Conservation (phyloP, 2,329 filamentous ascomycete genomes). For the Monilinia vaccinii-corymbosi region DNA sequence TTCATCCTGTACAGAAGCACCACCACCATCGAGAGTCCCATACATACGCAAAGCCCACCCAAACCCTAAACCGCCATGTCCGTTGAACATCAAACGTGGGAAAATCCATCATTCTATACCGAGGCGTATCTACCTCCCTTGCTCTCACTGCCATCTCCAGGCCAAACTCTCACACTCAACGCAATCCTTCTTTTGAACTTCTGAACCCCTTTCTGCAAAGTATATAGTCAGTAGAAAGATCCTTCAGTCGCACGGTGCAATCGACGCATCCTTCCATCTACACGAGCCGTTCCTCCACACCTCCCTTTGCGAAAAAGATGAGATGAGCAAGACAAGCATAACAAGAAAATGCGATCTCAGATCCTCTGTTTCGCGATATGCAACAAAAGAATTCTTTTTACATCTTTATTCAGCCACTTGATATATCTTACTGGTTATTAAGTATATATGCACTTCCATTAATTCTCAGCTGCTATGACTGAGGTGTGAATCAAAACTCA, state of each 20-base stretch:
- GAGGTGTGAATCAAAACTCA: background rate
- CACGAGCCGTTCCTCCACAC: background rate
- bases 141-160: background rate
- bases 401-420: background rate
- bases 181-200: background rate
- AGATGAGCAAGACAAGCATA: background rate
- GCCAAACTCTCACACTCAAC: background rate
- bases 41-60: background rate
- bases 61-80: background rate
- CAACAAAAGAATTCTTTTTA: background rate
- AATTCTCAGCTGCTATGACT: background rate
- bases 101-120: background rate
- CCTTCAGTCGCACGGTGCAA: background rate
- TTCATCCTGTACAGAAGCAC: background rate
- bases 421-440: background rate
- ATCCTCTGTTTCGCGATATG: conserved; percentile 4
- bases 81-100: background rate
- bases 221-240: background rate
- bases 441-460: background rate
- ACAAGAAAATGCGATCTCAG: conserved; percentile 2
- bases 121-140: background rate
- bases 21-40: background rate
- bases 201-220: background rate
- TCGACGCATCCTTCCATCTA: background rate
- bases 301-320: background rate